Base-by-base conservation (phyloP, 2,329 filamentous ascomycete species). In the Aschersonia sp. region DNA sequence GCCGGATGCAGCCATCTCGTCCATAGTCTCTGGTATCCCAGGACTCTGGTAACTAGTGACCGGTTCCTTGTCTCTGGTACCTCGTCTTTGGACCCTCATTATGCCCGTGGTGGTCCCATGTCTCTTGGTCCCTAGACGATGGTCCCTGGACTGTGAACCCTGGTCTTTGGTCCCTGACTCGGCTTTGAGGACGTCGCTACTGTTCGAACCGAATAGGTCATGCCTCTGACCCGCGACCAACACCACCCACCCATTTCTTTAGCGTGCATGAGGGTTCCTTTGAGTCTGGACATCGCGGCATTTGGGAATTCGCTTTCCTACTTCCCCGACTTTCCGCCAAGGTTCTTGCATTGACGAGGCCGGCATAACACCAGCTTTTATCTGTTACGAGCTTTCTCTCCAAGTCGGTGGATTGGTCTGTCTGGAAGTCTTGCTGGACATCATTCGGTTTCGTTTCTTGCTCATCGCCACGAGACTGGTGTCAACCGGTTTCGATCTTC, bases 1-100 rank as follows among this genome's bases (percentile, higher is more conserved):
- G 41, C 52, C 51, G 52, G 41, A 31, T 40, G 35, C 31, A 48
- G 44, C 49, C 48, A 49, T 50, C 52, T 38, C 35, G 35, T 38
- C 35, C 35, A 7, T 12, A 9, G 35, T 12, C 12, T 12, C 12
- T 38, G 35, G 47, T 45, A n/a, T 48, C 44, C 41, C 46, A 44
- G 29, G 46, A 35, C 40, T 47, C 49, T 20, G 20, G 20, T 20
- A 20, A 20, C 20, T 20, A 20, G 20, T 20, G 20, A 20, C 20
- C 20, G 20, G 20, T 20, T 20, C 20, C 20, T 20, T 20, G 20
- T 20, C 20, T 20, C 20, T 20, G 20, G 20, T 20, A 20, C 20
- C 20, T 20, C 20, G 20, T 20, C 20, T 20, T 20, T 2, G 20
- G 20, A 20, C 20, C 20, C 20, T 20, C 20, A 20, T 20, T 20